A percentile compares a stretch with the other conserved stretches of the same genome.
phyloP scores from a whole-genome alignment of 305 asterid genomes.

The Nicotiana rustica region DNA sequence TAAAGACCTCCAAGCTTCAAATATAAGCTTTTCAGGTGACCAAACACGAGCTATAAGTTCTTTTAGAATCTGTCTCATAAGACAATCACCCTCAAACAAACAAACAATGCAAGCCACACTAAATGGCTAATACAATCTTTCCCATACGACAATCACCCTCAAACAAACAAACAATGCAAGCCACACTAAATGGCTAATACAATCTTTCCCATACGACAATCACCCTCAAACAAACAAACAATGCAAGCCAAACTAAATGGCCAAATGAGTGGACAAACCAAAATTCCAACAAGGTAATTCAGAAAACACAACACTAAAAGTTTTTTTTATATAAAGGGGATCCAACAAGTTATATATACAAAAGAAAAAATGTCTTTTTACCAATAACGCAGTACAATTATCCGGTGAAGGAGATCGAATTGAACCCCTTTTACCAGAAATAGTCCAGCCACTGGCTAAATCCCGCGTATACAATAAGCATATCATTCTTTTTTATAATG shows the following conservation, averaged over 20 bases:
- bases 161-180: background rate
- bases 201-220: background rate
- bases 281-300: too few species aligned
- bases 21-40: background rate
- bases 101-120: background rate
- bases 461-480: background rate
- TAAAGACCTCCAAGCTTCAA: constrained; percentile 17
- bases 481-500: background rate
- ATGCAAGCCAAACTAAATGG: too few species aligned
- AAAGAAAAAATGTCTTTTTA: too few species aligned
- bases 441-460: background rate
- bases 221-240: background rate
- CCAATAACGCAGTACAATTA: too few species aligned
- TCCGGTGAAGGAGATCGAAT: too few species aligned
- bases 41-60: background rate
- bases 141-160: background rate
- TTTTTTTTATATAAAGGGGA: too few species aligned
- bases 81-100: background rate
- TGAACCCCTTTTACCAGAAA: too few species aligned
- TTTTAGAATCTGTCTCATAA: background rate
- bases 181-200: background rate
- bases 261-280: too few species aligned
- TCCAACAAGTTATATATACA: too few species aligned
- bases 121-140: background rate
- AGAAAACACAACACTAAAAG: too few species aligned